Percentiles rank a stretch among this genome's conserved stretches.
Conservation (phyloP, 2,329 filamentous ascomycete genomes). For the Trichoderma harzianum region DNA sequence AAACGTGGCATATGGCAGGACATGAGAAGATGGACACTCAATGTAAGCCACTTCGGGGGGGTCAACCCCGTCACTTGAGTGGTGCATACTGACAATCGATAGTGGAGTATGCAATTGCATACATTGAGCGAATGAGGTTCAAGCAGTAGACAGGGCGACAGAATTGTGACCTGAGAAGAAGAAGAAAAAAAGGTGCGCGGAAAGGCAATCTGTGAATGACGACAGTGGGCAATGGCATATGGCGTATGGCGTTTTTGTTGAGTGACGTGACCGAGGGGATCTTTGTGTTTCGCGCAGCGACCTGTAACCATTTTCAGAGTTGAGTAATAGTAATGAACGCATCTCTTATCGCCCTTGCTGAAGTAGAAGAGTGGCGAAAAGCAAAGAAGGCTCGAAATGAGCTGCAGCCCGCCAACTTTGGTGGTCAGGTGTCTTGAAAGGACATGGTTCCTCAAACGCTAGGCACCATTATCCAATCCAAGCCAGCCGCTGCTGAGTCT, state of each 20-base stretch:
- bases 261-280: constrained; percentile 1
- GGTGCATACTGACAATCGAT: constrained; percentile 10
- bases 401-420: neutral
- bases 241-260: constrained; percentile 1
- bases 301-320: neutral
- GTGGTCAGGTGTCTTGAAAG: constrained; percentile 8
- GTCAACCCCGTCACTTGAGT: neutral
- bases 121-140: constrained; percentile 17
- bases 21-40: constrained; percentile 19
- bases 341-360: neutral
- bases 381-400: neutral
- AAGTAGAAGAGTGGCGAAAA: constrained; percentile 11
- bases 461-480: constrained; percentile 13
- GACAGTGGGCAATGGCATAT: neutral
- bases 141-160: neutral
- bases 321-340: constrained; percentile 2
- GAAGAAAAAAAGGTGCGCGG: neutral
- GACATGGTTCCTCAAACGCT: constrained; percentile 15
- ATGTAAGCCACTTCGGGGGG: neutral
- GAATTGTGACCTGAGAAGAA: neutral
- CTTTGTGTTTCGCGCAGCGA: neutral
- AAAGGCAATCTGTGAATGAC: neutral
- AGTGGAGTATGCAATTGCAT: constrained; percentile 17
- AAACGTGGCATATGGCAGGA: constrained; percentile 17
- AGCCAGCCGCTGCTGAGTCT: constrained; percentile 1